Conservation (phyloP, 2,329 filamentous ascomycete genomes). For the Zymoseptoria tritici region DNA sequence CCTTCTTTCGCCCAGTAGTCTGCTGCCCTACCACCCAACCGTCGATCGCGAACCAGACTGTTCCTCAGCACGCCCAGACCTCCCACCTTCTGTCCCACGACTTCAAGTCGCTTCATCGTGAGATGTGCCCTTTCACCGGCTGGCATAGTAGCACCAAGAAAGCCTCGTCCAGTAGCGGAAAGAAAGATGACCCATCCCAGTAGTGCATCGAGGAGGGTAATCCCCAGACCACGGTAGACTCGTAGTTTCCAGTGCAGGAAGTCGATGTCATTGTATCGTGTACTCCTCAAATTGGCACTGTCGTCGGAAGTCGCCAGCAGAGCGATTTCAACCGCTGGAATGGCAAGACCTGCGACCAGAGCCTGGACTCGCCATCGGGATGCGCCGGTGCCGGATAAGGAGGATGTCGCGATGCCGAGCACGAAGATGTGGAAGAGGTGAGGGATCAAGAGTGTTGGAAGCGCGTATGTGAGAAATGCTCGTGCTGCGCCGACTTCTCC, state of each 20-base stretch:
- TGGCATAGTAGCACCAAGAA: constrained; percentile 54
- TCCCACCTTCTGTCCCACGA: constrained; percentile 58
- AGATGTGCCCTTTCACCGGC: constrained; percentile 59
- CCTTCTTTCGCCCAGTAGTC: constrained; percentile 79
- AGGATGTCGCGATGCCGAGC: constrained; percentile 67
- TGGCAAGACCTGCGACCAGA: constrained; percentile 52
- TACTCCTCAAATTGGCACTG: constrained; percentile 55
- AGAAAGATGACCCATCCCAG: constrained; percentile 65
- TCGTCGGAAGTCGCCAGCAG: constrained; percentile 58
- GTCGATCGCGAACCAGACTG: constrained; percentile 65
- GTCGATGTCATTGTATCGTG: constrained; percentile 55
- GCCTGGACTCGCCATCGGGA: constrained; percentile 63
- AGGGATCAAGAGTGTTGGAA: constrained; percentile 65
- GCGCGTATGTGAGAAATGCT: constrained; percentile 70
- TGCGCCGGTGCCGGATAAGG: constrained; percentile 54
- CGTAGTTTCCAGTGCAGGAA: constrained; percentile 65
- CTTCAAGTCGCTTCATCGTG: constrained; percentile 48
- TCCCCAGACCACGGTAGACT: constrained; percentile 53
- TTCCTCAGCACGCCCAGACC: constrained; percentile 73
- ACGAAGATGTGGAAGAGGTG: constrained; percentile 71
- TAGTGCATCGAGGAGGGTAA: constrained; percentile 57
- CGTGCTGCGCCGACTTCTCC: constrained; percentile 40
- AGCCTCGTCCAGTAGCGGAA: constrained; percentile 71
- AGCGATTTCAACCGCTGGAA: constrained; percentile 61
- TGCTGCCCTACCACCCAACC: constrained; percentile 57